These are phyloP conservation scores for Epithele typhae DNA, from an alignment of 768 basidiomycete species.

Conservation along the genomic window DNA sequence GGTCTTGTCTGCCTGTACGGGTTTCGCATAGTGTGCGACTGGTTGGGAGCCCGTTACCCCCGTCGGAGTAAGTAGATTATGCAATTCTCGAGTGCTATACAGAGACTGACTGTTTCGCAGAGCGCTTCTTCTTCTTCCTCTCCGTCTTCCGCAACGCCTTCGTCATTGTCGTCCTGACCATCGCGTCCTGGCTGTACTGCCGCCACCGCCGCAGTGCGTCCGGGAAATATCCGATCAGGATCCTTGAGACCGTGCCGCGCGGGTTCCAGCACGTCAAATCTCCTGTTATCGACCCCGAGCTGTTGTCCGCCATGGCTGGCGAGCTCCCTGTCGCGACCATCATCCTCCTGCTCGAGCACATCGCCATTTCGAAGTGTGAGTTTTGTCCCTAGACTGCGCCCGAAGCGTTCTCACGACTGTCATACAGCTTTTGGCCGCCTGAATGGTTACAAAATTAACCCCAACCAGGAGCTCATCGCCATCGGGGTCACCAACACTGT, in stretches of 20 bases:
- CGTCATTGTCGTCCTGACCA: conserved; percentile 81
- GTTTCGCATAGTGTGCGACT: conserved; percentile 56
- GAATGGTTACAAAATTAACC: conserved; percentile 91
- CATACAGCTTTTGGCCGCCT: conserved; percentile 82
- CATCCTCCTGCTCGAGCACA: conserved; percentile 90
- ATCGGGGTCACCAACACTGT: conserved; percentile 96
- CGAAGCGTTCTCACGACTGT: neutral
- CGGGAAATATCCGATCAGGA: conserved; percentile 79
- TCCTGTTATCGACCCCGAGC: conserved; percentile 40
- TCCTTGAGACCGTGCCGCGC: conserved; percentile 77
- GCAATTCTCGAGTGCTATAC: neutral
- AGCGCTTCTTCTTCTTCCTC: conserved; percentile 72
- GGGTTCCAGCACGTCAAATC: conserved; percentile 65
- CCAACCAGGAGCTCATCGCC: conserved; percentile 93
- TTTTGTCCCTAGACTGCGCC: conserved; percentile 2
- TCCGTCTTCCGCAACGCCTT: conserved; percentile 80
- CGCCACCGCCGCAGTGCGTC: conserved; percentile 51
- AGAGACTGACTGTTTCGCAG: conserved; percentile 29
- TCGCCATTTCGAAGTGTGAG: conserved; percentile 92
- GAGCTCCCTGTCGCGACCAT: conserved; percentile 85
- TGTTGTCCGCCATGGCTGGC: conserved; percentile 65
- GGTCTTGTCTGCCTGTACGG: conserved; percentile 67
- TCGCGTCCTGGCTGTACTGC: conserved; percentile 84
- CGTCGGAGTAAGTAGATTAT: conserved; percentile 41
- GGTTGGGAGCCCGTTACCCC: conserved; percentile 55